Base-by-base conservation (phyloP, 257 asterid species). In the Solanum ossicruentum region DNA sequence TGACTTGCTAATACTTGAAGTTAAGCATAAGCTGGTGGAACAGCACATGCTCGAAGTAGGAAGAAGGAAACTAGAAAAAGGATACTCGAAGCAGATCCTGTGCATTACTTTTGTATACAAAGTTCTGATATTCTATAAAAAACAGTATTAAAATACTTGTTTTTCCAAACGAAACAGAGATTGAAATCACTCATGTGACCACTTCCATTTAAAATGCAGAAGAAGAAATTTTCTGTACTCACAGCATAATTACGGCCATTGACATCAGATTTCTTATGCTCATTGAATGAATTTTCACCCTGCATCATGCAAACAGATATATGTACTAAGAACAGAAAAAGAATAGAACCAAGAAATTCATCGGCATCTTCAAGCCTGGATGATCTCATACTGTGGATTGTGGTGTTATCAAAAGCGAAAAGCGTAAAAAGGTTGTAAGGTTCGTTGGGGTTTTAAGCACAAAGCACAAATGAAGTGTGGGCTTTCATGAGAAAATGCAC, bases 211-310 rank as follows among this genome's bases (percentile, higher is more conserved):
- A 52, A 78, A 23, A 28, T 4, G 7, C 49, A 26, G 49, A 13
- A 78, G 79, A 70, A 70, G 28, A 18, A 28, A 78, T 6, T 84
- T 80, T 63, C 81, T 83, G 85, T 86, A 91, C 98, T 93, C 90
- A 96, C 99, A 43, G 98, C 99, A 91, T 95, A 96, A 89, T 84
- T 93, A 49, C 96, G 96, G 86, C 89, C 85, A 84, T 90, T 93
- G 81, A 84, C 86, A 85, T 90, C 95, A 84, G 85, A 85, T 82
- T 85, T 93, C 91, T 88, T 91, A 52, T 83, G 69, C 80, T 85
- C 88, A 12, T 72, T 86, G 84, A 88, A 84, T 26, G 88, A 73
- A 78, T 52, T 87, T 54, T 86, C 90, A 83, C 66, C 94, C 97
- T 96, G 95, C 88, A 88, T 61, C 83, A 80, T 73, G 81, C 67